Conservation (phyloP, 108 stramenopile genomes). For the Conticribra weissflogii region DNA sequence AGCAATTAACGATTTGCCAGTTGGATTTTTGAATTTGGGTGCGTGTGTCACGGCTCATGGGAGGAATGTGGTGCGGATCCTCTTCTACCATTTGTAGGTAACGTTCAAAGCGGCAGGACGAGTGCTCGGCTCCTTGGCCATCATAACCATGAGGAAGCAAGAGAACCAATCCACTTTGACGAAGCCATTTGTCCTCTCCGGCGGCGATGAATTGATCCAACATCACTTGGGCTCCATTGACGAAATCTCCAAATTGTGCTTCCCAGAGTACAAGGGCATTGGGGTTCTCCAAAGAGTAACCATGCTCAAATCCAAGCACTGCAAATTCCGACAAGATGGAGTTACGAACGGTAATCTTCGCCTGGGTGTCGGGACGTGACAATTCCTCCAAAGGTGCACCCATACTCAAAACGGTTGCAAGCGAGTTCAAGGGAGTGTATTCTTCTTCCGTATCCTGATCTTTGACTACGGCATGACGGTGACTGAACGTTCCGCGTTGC, state of each 20-base stretch:
- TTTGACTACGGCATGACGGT: conserved; percentile 97
- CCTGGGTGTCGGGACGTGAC: conserved; percentile 84
- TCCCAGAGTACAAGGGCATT: conserved; percentile 97
- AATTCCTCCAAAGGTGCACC: conserved; percentile 83
- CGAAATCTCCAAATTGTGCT: conserved; percentile 99
- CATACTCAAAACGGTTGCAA: conserved; percentile 82
- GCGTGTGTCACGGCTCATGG: conserved; percentile 84
- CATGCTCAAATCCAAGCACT: conserved; percentile 98
- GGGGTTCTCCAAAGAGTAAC: conserved; percentile 97
- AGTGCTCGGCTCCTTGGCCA: conserved; percentile 99
- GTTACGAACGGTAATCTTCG: conserved; percentile 91
- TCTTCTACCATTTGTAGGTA: conserved; percentile 97
- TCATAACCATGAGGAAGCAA: conserved; percentile 98
- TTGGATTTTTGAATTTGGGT: conserved; percentile 96
- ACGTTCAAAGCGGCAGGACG: conserved; percentile 96
- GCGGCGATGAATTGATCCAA: conserved; percentile 98
- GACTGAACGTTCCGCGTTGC: conserved; percentile 96
- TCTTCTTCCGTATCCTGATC: conserved; percentile 93
- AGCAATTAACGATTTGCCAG: conserved; percentile 98
- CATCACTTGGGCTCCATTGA: conserved; percentile 98
- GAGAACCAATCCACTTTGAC: conserved; percentile 95
- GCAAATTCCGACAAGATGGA: conserved; percentile 96
- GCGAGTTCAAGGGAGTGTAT: conserved; percentile 91
- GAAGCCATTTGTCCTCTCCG: conserved; percentile 99
- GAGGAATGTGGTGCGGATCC: conserved; percentile 94